Evolutionary conservation across 1,284 basidiomycete genomes (phyloP).

Genomic region (Ganoderma leucocontextum): DNA sequence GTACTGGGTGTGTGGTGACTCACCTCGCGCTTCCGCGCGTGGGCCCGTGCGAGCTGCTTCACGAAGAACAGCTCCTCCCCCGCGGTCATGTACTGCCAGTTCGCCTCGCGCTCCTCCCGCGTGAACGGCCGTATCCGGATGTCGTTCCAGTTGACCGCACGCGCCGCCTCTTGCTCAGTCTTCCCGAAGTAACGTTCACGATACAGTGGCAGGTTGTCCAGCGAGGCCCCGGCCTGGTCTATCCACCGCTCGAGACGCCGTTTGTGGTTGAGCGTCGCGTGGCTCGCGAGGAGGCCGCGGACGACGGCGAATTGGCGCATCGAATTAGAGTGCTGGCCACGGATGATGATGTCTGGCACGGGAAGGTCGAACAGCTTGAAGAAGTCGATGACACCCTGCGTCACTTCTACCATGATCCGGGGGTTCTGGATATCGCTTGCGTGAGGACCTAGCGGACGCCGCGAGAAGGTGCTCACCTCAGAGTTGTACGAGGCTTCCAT

Average conservation of each 20-base stretch:
- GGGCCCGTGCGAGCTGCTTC: slow-evolving; percentile 26
- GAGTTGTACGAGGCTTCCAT: slow-evolving; percentile 41
- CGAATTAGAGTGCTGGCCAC: neutral
- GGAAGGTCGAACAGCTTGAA: slow-evolving; percentile 2
- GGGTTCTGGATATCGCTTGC: slow-evolving; percentile 7
- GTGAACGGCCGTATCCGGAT: slow-evolving; percentile 47
- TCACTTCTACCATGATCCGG: slow-evolving; percentile 17
- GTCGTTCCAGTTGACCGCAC: slow-evolving; percentile 46
- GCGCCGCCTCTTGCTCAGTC: slow-evolving; percentile 10
- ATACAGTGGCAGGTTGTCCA: slow-evolving; percentile 9
- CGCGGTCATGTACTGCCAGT: slow-evolving; percentile 38
- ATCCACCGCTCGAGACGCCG: slow-evolving; percentile 18
- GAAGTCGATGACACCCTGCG: neutral
- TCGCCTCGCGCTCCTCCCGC: slow-evolving; percentile 37
- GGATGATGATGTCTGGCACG: slow-evolving; percentile 12
- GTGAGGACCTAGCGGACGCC: neutral
- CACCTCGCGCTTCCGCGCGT: slow-evolving; percentile 21
- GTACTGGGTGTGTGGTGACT: neutral
- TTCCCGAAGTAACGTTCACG: slow-evolving; percentile 23
- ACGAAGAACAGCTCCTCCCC: slow-evolving; percentile 27
- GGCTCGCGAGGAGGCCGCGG: slow-evolving; percentile 12
- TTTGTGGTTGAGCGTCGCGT: slow-evolving; percentile 15
- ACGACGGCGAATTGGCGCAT: slow-evolving; percentile 11
- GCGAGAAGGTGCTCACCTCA: slow-evolving; percentile 35
- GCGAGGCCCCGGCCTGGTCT: neutral